A percentile compares a stretch with the other conserved stretches of the same genome.
Evolutionary conservation across 345 rosid species (phyloP).

Genomic region (Salix exigua): DNA sequence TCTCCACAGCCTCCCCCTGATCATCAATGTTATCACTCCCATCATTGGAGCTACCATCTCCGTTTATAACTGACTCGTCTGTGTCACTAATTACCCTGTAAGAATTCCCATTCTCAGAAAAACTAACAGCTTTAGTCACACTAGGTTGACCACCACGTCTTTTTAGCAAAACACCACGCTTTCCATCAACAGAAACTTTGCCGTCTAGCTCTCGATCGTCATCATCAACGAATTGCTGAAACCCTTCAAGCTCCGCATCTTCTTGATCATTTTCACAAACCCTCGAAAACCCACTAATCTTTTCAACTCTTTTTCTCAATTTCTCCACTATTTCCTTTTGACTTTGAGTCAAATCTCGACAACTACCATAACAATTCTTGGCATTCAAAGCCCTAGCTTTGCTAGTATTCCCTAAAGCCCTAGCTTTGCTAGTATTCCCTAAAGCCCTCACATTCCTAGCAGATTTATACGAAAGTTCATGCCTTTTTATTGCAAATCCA

Average conservation of each 20-base stretch:
- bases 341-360: slow-evolving; percentile 25
- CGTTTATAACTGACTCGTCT: slow-evolving; percentile 31
- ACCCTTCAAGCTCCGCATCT: slow-evolving; percentile 61
- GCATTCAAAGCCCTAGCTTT: slow-evolving; percentile 29
- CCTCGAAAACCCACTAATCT: slow-evolving; percentile 40
- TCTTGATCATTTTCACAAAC: slow-evolving; percentile 38
- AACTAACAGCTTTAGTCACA: slow-evolving; percentile 49
- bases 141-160: slow-evolving; percentile 33
- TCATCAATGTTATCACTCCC: slow-evolving; percentile 39
- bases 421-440: slow-evolving; percentile 29
- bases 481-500: slow-evolving; percentile 42
- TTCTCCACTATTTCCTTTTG: slow-evolving; percentile 38
- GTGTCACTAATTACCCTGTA: slow-evolving; percentile 31
- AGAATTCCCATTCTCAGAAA: slow-evolving; percentile 52
- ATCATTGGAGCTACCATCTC: slow-evolving; percentile 32
- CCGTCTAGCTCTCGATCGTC: slow-evolving; percentile 22
- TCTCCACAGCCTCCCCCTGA: slow-evolving; percentile 27
- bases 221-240: slow-evolving; percentile 40
- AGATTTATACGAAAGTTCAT: slow-evolving; percentile 25
- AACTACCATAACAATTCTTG: not conserved
- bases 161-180: slow-evolving; percentile 20
- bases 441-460: slow-evolving; percentile 30
- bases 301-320: slow-evolving; percentile 43
- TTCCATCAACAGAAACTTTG: slow-evolving; percentile 12
- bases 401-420: slow-evolving; percentile 20